Evolutionary conservation across 2,329 filamentous ascomycete species (phyloP).

Genomic region (Fusarium sp.): DNA sequence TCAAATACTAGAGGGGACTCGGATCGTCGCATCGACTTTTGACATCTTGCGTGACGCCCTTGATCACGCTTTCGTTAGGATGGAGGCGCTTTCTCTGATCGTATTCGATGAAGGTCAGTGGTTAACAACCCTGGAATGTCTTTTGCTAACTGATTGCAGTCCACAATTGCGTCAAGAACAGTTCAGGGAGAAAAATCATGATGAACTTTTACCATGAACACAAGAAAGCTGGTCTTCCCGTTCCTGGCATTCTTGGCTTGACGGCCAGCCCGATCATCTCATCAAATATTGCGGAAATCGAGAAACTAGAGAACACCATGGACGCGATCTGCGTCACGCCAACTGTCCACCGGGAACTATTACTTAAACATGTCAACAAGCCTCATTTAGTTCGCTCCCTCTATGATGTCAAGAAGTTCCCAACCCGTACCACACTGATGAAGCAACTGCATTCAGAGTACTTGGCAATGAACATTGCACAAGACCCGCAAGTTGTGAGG

Average conservation of each 20-base stretch:
- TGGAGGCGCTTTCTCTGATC: slow-evolving; percentile 73
- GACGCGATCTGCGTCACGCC: slow-evolving; percentile 77
- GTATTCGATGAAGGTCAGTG: slow-evolving; percentile 84
- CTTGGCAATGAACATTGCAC: slow-evolving; percentile 61
- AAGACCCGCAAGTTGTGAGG: slow-evolving; percentile 69
- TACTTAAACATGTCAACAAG: slow-evolving; percentile 75
- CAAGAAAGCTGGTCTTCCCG: slow-evolving; percentile 49
- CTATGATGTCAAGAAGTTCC: slow-evolving; percentile 43
- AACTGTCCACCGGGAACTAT: slow-evolving; percentile 73
- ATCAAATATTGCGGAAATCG: slow-evolving; percentile 65
- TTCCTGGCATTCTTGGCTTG: slow-evolving; percentile 80
- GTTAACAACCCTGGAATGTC: neutral
- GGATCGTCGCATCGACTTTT: slow-evolving; percentile 82
- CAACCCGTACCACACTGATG: slow-evolving; percentile 53
- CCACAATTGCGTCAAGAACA: slow-evolving; percentile 76
- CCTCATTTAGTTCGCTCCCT: slow-evolving; percentile 62
- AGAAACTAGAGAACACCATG: slow-evolving; percentile 74
- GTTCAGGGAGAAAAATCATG: slow-evolving; percentile 79
- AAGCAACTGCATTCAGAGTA: slow-evolving; percentile 56
- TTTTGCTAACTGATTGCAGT: slow-evolving; percentile 58
- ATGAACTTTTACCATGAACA: slow-evolving; percentile 71
- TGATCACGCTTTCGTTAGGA: slow-evolving; percentile 76
- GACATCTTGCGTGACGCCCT: slow-evolving; percentile 81
- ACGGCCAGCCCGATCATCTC: slow-evolving; percentile 82
- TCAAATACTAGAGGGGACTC: slow-evolving; percentile 69